phyloP scores from a whole-genome alignment of 257 asterid species.

The Solanum bulbocastanum region DNA sequence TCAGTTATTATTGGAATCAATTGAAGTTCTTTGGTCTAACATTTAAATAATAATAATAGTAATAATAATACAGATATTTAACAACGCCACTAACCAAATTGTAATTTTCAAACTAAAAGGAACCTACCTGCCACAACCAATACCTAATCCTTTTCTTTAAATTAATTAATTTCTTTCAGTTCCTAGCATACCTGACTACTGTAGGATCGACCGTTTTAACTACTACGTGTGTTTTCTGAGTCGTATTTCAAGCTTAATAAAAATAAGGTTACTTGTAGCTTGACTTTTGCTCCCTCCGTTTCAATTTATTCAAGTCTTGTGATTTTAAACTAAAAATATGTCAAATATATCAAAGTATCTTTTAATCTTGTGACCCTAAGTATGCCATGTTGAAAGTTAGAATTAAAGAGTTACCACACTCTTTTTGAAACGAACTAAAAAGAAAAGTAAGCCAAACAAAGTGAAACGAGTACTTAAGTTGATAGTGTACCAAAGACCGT shows the following conservation, averaged over 20 bases:
- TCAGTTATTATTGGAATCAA: background rate
- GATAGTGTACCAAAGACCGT: background rate
- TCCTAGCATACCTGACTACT: background rate
- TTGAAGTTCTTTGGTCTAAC: background rate
- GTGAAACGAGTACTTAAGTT: too few species aligned
- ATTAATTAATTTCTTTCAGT: background rate
- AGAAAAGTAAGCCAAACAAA: background rate
- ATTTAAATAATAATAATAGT: background rate
- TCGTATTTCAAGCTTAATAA: background rate
- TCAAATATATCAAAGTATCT: rapidly evolving
- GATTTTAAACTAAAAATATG: too few species aligned
- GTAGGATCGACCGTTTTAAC: background rate
- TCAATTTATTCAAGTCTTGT: too few species aligned
- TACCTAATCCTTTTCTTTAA: constrained; percentile 5
- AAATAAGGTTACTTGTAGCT: background rate
- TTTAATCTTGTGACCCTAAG: too few species aligned
- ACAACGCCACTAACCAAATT: background rate
- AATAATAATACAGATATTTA: background rate
- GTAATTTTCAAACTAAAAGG: background rate
- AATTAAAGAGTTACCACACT: too few species aligned
- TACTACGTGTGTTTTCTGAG: background rate
- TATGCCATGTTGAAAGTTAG: too few species aligned
- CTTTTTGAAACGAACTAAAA: too few species aligned
- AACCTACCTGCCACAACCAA: constrained; percentile 19
- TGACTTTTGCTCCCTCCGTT: background rate